Conservation (phyloP, 2,329 filamentous ascomycete genomes). For the Acephala macrosclerotiorum region DNA sequence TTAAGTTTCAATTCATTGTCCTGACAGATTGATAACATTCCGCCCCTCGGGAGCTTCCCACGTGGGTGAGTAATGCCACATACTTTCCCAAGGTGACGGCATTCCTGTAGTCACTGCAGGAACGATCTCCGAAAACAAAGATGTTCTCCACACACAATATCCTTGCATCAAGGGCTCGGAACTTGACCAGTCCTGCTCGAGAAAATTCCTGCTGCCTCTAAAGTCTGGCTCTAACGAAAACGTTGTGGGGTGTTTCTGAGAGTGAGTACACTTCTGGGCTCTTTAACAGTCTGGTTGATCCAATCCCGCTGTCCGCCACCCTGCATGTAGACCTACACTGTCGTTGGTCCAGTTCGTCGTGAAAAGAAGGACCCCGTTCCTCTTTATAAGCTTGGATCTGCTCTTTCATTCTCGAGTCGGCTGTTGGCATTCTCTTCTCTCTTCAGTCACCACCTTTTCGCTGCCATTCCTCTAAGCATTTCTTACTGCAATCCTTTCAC, state of each 20-base stretch:
- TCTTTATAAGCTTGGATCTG: conserved; percentile 41
- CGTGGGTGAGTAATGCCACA: conserved; percentile 30
- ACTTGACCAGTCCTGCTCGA: conserved; percentile 32
- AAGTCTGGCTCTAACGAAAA: conserved; percentile 1
- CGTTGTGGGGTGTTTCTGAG: conserved; percentile 11
- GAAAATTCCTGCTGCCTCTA: background rate
- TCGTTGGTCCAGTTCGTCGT: background rate
- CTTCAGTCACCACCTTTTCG: conserved; percentile 30
- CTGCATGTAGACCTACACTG: conserved; percentile 28
- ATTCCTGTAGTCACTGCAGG: conserved; percentile 38
- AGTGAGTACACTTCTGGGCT: conserved; percentile 28
- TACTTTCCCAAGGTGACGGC: conserved; percentile 40
- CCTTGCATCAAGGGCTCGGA: conserved; percentile 37
- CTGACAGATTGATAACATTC: conserved; percentile 2
- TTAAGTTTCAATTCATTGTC: conserved; percentile 10
- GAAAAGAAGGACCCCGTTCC: conserved; percentile 16
- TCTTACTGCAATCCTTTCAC: conserved; percentile 43
- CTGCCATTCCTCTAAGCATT: conserved; percentile 45
- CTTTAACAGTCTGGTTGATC: conserved; percentile 27
- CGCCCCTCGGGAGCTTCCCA: conserved; percentile 2
- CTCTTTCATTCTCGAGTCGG: conserved; percentile 43
- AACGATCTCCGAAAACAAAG: conserved; percentile 25
- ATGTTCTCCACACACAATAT: conserved; percentile 26
- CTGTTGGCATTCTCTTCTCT: conserved; percentile 40
- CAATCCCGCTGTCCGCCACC: conserved; percentile 34